A percentile compares a stretch with the other conserved stretches of the same genome.
Evolutionary conservation across 768 basidiomycete genomes (phyloP).

Genomic region (Trametes maxima): DNA sequence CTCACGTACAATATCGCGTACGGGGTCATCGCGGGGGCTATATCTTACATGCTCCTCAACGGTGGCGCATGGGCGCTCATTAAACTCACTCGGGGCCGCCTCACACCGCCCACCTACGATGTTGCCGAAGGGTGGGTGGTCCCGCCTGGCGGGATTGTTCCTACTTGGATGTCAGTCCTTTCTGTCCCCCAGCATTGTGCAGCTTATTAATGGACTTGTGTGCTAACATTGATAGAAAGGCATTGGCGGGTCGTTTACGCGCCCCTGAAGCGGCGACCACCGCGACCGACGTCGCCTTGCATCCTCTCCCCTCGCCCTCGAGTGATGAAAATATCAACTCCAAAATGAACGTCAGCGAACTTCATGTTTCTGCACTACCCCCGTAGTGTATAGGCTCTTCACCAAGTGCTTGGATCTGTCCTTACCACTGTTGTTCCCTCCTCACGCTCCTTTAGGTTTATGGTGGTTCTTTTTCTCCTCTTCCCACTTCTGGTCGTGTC

Average conservation of each 20-base stretch:
- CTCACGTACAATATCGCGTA: slow-evolving; percentile 86
- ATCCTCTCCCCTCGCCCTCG: slow-evolving; percentile 5
- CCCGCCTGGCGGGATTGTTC: slow-evolving; percentile 70
- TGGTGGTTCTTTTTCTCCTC: no score
- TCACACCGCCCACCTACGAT: slow-evolving; percentile 66
- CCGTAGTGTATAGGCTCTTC: no score
- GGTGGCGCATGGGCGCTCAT: slow-evolving; percentile 61
- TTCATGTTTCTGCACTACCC: no score
- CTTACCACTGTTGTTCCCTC: no score
- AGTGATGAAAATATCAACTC: slow-evolving; percentile 1
- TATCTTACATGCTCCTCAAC: slow-evolving; percentile 73
- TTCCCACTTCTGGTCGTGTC: no score
- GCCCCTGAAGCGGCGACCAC: background rate
- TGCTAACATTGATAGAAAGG: background rate
- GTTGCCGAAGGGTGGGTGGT: slow-evolving; percentile 68
- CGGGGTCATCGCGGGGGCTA: slow-evolving; percentile 81
- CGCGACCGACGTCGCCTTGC: slow-evolving; percentile 9
- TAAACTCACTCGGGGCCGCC: slow-evolving; percentile 55
- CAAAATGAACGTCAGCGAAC: no score
- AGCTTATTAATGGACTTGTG: background rate
- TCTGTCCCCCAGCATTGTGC: background rate
- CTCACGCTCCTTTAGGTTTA: no score
- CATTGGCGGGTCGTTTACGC: background rate
- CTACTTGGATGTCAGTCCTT: slow-evolving; percentile 64
- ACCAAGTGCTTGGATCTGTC: no score